These are phyloP conservation scores for Ophiocordyceps robertsii DNA, from an alignment of 2,329 filamentous ascomycete genomes.

Conservation along the genomic window DNA sequence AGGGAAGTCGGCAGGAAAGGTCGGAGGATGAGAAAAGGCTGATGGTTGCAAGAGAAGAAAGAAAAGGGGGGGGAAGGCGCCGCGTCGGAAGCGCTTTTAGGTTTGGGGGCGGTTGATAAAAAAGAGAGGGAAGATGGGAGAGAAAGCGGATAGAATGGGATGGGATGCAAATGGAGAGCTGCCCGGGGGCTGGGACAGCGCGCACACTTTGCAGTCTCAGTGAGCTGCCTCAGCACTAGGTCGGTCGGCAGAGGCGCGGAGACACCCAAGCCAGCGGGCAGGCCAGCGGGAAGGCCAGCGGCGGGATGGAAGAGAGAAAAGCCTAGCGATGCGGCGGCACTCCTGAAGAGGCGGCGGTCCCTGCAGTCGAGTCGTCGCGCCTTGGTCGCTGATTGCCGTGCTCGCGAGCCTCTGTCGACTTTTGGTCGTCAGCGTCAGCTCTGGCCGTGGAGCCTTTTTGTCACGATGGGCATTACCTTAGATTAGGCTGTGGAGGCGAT, in stretches of 20 bases:
- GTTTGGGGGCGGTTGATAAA: conserved; percentile 4
- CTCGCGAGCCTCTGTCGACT: background rate
- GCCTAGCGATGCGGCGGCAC: no score
- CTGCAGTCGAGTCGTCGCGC: no score
- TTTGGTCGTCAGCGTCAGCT: conserved; percentile 7
- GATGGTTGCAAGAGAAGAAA: background rate
- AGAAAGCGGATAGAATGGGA: background rate
- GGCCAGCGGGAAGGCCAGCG: no score
- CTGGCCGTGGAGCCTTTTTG: conserved; percentile 11
- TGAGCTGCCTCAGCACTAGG: conserved; percentile 3
- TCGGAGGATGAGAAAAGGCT: background rate
- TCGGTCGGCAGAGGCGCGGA: background rate
- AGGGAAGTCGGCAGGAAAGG: conserved; percentile 3
- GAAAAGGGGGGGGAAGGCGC: background rate
- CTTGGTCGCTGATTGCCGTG: no score
- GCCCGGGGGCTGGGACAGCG: conserved; percentile 7
- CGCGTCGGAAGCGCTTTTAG: conserved; percentile 3
- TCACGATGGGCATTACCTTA: conserved; percentile 10
- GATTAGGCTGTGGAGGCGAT: conserved; percentile 8
- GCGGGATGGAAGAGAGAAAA: background rate
- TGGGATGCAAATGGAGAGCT: conserved; percentile 1
- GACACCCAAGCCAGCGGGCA: background rate
- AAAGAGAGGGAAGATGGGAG: conserved; percentile 4
- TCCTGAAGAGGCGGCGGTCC: no score
- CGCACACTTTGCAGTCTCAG: conserved; percentile 1